Percentiles rank a stretch among this genome's conserved stretches.
phyloP scores from a whole-genome alignment of 192 early-diverging fungal species.

The Coemansia erecta region DNA sequence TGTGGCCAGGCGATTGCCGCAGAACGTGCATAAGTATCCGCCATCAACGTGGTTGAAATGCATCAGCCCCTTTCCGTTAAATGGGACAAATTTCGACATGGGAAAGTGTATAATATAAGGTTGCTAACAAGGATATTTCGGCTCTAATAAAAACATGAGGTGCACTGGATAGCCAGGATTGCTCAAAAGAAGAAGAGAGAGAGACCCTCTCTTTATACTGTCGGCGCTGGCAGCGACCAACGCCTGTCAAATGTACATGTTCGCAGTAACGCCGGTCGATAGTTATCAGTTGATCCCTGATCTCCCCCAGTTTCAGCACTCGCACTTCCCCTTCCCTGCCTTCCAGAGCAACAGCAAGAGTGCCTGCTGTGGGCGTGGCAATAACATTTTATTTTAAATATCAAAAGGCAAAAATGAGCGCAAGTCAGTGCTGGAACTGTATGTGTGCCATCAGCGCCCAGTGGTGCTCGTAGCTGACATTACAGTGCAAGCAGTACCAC shows the following conservation, averaged over 20 bases:
- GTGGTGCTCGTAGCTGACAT: conserved; percentile 45
- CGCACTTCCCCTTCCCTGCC: too few relatives aligned
- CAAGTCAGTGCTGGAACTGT: background rate
- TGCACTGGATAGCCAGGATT: too few relatives aligned
- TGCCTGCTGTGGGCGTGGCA: too few relatives aligned
- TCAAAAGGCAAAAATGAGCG: background rate
- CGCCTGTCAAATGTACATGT: too few relatives aligned
- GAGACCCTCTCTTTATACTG: too few relatives aligned
- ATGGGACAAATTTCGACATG: conserved; percentile 42
- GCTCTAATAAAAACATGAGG: background rate
- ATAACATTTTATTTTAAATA: too few relatives aligned
- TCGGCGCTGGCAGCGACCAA: too few relatives aligned
- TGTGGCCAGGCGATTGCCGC: conserved; percentile 29
- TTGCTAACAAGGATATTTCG: background rate
- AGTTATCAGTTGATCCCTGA: too few relatives aligned
- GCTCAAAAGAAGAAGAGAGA: too few relatives aligned
- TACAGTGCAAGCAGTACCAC: conserved; percentile 47
- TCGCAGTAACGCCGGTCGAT: too few relatives aligned
- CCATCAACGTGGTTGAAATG: conserved; percentile 30
- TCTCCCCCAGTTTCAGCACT: too few relatives aligned
- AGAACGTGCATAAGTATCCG: conserved; percentile 29
- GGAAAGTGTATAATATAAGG: background rate
- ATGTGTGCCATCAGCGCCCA: conserved; percentile 37
- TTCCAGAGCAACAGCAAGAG: too few relatives aligned
- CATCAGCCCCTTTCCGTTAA: conserved; percentile 36